Conservation (phyloP, 768 basidiomycete species). For the Kwoniella heveanensis region DNA sequence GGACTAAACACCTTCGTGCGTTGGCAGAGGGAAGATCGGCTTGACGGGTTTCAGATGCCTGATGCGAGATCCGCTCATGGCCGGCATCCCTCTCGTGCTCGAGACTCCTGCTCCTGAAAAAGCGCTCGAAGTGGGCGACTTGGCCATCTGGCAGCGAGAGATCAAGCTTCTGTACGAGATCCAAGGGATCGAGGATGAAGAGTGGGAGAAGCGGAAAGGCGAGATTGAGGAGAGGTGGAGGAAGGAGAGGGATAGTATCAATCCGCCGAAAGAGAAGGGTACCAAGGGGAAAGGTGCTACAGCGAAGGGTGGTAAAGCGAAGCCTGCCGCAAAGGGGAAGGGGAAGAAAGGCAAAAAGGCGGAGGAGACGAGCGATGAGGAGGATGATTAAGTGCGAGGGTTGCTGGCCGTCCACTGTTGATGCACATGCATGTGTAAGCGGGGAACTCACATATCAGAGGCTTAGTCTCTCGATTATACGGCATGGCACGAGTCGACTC, state of each 20-base stretch:
- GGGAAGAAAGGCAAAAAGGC: constrained; percentile 23
- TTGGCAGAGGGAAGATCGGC: constrained; percentile 67
- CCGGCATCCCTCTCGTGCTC: constrained; percentile 73
- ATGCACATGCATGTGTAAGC: too few species aligned
- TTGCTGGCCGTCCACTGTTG: too few species aligned
- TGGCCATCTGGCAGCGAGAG: constrained; percentile 72
- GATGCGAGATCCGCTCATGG: constrained; percentile 68
- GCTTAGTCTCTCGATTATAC: too few species aligned
- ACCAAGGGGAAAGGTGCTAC: constrained; percentile 29
- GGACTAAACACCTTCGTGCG: neutral
- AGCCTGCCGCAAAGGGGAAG: constrained; percentile 13
- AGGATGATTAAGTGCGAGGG: constrained; percentile 21
- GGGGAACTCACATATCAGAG: too few species aligned
- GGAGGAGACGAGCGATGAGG: constrained; percentile 25
- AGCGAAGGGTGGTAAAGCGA: constrained; percentile 30
- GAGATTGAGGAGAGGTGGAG: constrained; percentile 48
- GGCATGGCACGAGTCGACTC: too few species aligned
- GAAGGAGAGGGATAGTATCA: constrained; percentile 42
- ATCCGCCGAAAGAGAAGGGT: constrained; percentile 41
- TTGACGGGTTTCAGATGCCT: constrained; percentile 68
- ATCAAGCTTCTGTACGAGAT: constrained; percentile 65
- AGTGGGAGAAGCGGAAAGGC: constrained; percentile 36
- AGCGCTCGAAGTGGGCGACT: constrained; percentile 40
- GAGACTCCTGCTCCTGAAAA: constrained; percentile 77
- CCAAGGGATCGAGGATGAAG: constrained; percentile 46